Conservation (phyloP, 768 basidiomycete genomes). For the Suillus weaverae region DNA sequence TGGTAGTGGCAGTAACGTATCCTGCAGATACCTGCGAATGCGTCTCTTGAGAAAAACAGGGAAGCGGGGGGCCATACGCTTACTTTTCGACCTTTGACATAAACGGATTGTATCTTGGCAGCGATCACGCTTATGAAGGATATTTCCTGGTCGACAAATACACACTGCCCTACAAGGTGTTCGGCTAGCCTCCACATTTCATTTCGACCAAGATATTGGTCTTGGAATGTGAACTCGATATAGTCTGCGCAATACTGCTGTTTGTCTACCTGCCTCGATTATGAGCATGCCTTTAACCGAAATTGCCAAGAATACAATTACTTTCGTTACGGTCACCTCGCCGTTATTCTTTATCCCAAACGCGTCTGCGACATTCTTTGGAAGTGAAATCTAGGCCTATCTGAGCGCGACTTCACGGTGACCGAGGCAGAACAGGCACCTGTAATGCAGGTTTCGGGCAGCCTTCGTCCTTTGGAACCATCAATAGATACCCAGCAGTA, state of each 20-base stretch:
- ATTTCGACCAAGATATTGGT: slow-evolving; percentile 92
- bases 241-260: slow-evolving; percentile 64
- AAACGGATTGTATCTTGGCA: slow-evolving; percentile 81
- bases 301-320: slow-evolving; percentile 20
- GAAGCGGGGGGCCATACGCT: slow-evolving; percentile 10
- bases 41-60: neutral
- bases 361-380: slow-evolving; percentile 67
- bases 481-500: slow-evolving; percentile 56
- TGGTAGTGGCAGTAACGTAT: slow-evolving; percentile 78
- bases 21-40: slow-evolving; percentile 73
- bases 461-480: slow-evolving; percentile 64
- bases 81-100: slow-evolving; percentile 68
- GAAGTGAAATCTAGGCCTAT: slow-evolving; percentile 64
- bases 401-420: slow-evolving; percentile 1
- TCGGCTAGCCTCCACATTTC: slow-evolving; percentile 97
- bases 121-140: slow-evolving; percentile 80
- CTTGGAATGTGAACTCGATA: slow-evolving; percentile 90
- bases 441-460: slow-evolving; percentile 64
- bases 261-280: slow-evolving; percentile 60
- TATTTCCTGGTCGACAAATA: slow-evolving; percentile 84
- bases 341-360: slow-evolving; percentile 71
- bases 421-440: slow-evolving; percentile 32
- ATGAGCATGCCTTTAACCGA: neutral
- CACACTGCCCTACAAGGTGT: slow-evolving; percentile 74
- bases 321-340: slow-evolving; percentile 75